These are phyloP conservation scores for Zygosaccharomyces gambellarensis DNA, from an alignment of 805 yeast species.

Conservation along the genomic window DNA sequence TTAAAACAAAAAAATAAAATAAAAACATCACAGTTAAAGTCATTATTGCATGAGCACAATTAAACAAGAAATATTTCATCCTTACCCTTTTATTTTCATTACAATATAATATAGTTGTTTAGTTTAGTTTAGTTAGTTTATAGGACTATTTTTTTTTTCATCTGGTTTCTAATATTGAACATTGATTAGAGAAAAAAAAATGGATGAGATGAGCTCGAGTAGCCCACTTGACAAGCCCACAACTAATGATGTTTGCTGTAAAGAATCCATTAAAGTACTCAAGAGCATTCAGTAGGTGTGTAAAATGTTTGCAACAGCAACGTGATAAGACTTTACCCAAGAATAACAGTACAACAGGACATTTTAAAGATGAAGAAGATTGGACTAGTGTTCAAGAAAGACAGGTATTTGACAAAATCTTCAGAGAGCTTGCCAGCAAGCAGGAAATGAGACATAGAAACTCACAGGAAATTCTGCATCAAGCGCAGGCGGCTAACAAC, in stretches of 20 bases:
- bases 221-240: background rate
- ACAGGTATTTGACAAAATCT: conserved; percentile 26
- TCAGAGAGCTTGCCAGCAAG: conserved; percentile 24
- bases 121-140: background rate
- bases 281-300: background rate
- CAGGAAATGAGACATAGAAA: conserved; percentile 16
- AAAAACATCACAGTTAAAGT: background rate
- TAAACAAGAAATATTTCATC: no score
- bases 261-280: background rate
- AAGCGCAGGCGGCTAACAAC: conserved; percentile 1
- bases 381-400: conserved; percentile 25
- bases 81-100: background rate
- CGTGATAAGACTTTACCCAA: background rate
- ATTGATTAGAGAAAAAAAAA: background rate
- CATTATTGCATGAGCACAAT: background rate
- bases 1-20: conserved; percentile 12
- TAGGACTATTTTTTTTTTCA: background rate
- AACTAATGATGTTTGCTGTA: background rate
- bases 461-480: conserved; percentile 10
- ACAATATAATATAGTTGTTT: background rate
- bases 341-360: conserved; percentile 2
- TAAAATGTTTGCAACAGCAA: background rate
- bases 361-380: conserved; percentile 18
- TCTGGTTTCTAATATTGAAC: background rate
- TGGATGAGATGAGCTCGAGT: background rate